Evolutionary conservation across 495 filamentous ascomycete genomes (phyloP).

Genomic region (Neurospora sp.): DNA sequence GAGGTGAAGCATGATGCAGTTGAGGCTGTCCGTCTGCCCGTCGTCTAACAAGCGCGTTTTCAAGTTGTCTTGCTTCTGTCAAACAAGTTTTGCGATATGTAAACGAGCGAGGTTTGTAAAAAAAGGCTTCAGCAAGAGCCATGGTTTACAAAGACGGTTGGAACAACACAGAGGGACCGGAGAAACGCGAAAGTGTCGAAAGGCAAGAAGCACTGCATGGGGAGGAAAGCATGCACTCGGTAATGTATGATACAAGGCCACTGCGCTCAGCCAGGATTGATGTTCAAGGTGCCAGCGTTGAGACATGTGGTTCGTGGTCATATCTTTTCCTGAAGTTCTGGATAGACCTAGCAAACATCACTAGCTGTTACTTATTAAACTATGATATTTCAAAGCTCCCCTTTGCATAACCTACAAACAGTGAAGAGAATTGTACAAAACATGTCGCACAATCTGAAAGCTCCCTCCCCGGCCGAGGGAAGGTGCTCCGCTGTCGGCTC

Average conservation of each 20-base stretch:
- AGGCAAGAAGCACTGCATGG: not conserved
- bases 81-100: not conserved
- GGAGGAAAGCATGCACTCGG: not conserved
- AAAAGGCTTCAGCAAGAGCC: not conserved
- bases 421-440: not conserved
- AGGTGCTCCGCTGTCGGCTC: not conserved
- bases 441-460: not conserved
- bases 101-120: not conserved
- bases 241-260: not conserved
- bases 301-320: not conserved
- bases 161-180: not conserved
- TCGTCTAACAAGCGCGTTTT: not conserved
- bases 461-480: not conserved
- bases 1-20: not conserved
- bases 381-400: not conserved
- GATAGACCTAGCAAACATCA: not conserved
- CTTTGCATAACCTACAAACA: not conserved
- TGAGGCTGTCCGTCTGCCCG: not conserved
- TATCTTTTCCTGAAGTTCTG: conserved; percentile 3
- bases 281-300: not conserved
- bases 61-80: not conserved
- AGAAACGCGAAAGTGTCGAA: not conserved
- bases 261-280: not conserved
- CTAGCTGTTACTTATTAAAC: not conserved
- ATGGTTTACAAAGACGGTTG: not conserved